These are phyloP conservation scores for Nakataea oryzae DNA, from an alignment of 2,329 filamentous ascomycete genomes.

Conservation along the genomic window DNA sequence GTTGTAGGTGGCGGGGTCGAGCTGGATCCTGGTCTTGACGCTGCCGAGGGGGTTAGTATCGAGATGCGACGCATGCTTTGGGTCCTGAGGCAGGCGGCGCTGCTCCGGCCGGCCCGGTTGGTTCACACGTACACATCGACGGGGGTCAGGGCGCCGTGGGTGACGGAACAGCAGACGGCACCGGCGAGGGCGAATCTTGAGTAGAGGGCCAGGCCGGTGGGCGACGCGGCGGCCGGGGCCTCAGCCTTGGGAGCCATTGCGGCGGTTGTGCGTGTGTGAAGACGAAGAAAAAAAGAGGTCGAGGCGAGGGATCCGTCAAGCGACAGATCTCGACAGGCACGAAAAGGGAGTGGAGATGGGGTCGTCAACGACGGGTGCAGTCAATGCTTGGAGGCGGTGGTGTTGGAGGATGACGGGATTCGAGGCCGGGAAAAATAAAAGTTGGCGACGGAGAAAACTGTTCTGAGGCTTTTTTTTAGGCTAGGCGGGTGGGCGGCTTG, in stretches of 20 bases:
- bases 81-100: not conserved
- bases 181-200: slow-evolving; percentile 94
- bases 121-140: slow-evolving; percentile 76
- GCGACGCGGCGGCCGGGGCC: slow-evolving; percentile 6
- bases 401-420: not conserved
- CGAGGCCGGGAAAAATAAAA: not conserved
- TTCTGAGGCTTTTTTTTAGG: slow-evolving; percentile 2
- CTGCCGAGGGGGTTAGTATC: slow-evolving; percentile 27
- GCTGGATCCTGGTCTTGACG: slow-evolving; percentile 81
- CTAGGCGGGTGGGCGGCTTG: not conserved
- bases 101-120: not conserved
- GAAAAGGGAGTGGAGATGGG: slow-evolving; percentile 1
- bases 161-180: slow-evolving; percentile 96
- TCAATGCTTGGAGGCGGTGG: not conserved
- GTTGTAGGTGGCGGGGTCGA: slow-evolving; percentile 75
- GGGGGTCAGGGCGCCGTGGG: slow-evolving; percentile 91
- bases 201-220: slow-evolving; percentile 61
- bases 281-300: not conserved
- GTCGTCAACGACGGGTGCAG: not conserved
- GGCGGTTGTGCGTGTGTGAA: not conserved
- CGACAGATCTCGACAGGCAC: not conserved
- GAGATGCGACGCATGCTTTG: not conserved
- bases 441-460: not conserved
- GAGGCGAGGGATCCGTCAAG: not conserved
- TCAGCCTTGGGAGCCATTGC: slow-evolving; percentile 2